phyloP scores from a whole-genome alignment of 768 basidiomycete species.

The Psilocybe tampanensis region DNA sequence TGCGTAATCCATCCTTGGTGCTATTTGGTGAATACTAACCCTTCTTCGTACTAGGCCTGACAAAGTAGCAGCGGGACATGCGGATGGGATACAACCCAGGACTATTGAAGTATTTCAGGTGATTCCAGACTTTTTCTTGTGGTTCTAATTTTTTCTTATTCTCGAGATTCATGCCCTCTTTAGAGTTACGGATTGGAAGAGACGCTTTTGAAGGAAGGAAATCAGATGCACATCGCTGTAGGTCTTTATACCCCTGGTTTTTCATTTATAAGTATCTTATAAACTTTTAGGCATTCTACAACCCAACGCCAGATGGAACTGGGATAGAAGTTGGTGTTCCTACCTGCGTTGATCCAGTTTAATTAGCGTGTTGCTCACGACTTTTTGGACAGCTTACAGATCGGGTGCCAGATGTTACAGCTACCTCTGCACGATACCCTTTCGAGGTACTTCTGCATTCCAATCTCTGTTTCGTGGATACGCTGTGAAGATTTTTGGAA shows the following conservation, averaged over 20 bases:
- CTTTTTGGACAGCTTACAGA: slow-evolving; percentile 51
- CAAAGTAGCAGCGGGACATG: slow-evolving; percentile 56
- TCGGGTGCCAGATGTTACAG: slow-evolving; percentile 62
- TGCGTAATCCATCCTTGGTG: slow-evolving; percentile 17
- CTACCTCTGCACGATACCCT: slow-evolving; percentile 66
- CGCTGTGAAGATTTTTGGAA: too few relatives aligned
- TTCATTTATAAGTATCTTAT: background rate
- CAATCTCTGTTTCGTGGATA: too few relatives aligned
- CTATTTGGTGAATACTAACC: background rate
- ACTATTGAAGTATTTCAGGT: slow-evolving; percentile 60
- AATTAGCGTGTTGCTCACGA: background rate
- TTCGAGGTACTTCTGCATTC: slow-evolving; percentile 55
- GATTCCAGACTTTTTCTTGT: background rate
- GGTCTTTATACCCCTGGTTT: slow-evolving; percentile 22
- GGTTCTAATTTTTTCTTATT: background rate
- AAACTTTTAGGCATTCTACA: slow-evolving; percentile 68
- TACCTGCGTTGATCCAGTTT: background rate
- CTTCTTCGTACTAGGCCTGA: slow-evolving; percentile 36
- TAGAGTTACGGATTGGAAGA: slow-evolving; percentile 82
- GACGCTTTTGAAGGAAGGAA: slow-evolving; percentile 60
- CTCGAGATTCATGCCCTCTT: background rate
- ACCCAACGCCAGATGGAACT: slow-evolving; percentile 54
- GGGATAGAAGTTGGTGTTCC: slow-evolving; percentile 56
- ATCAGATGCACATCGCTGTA: slow-evolving; percentile 72
- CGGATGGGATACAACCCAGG: slow-evolving; percentile 61